A percentile compares a stretch with the other conserved stretches of the same genome.
phyloP scores from a whole-genome alignment of 1,284 basidiomycete genomes.

The Trichosporon ovoides region DNA sequence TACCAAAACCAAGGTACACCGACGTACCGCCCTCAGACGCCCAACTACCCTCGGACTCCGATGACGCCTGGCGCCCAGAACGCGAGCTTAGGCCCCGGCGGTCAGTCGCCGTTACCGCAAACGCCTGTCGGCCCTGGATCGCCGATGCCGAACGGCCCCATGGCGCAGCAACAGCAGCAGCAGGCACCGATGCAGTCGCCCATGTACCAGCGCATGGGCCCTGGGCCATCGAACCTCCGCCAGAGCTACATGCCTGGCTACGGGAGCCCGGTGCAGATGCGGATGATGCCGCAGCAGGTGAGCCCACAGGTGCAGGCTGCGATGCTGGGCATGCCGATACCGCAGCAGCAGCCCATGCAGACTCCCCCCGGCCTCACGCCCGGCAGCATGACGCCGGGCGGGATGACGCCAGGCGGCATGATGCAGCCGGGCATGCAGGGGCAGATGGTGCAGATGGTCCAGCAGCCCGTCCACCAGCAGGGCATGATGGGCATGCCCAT shows the following conservation, averaged over 20 bases:
- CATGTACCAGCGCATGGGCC: neutral
- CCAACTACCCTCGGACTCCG: neutral
- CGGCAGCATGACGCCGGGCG: neutral
- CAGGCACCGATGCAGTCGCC: neutral
- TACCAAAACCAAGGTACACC: neutral
- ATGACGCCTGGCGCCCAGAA: conserved; percentile 1
- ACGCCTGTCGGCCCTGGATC: neutral
- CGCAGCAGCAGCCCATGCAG: neutral
- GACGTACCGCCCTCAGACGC: neutral
- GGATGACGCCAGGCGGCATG: conserved; percentile 2
- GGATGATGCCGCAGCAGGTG: conserved; percentile 6
- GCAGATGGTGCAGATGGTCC: neutral
- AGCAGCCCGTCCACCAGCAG: neutral
- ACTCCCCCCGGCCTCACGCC: neutral
- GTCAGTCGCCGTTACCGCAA: neutral
- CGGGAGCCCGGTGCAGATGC: conserved; percentile 7
- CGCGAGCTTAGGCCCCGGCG: neutral
- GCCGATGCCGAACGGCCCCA: neutral
- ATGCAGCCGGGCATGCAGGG: neutral
- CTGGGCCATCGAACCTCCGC: conserved; percentile 16
- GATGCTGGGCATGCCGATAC: conserved; percentile 7
- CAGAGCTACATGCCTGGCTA: conserved; percentile 9
- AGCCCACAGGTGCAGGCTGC: conserved; percentile 1
- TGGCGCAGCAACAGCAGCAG: neutral
- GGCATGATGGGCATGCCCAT: conserved; percentile 1